Percentiles rank a stretch among this genome's conserved stretches.
Evolutionary conservation across 768 basidiomycete genomes (phyloP).

Genomic region (Suillus paluster): DNA sequence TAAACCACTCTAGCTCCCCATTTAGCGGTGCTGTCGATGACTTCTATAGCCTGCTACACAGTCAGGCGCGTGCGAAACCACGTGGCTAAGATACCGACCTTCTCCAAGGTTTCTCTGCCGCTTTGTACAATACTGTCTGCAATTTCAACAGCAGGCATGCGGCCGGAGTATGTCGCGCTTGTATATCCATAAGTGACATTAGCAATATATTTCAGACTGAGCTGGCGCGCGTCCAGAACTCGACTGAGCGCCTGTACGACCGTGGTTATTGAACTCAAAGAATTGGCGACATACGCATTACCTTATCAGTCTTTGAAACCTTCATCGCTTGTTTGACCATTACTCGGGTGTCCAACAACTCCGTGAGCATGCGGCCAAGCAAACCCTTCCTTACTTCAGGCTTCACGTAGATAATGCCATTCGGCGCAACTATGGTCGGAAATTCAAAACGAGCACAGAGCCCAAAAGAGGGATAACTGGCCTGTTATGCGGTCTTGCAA

Average conservation of each 20-base stretch:
- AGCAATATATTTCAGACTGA: slow-evolving; percentile 91
- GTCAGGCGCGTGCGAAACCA: slow-evolving; percentile 1
- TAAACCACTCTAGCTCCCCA: slow-evolving; percentile 97
- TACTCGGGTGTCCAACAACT: slow-evolving; percentile 91
- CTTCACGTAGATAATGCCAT: slow-evolving; percentile 95
- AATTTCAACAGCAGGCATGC: slow-evolving; percentile 98
- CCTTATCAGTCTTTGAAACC: slow-evolving; percentile 73
- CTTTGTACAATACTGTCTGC: slow-evolving; percentile 98
- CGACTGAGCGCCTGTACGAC: slow-evolving; percentile 63
- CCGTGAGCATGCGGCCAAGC: slow-evolving; percentile 88
- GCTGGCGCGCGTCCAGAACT: slow-evolving; percentile 88
- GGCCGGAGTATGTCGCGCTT: slow-evolving; percentile 89
- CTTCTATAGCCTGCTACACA: slow-evolving; percentile 70
- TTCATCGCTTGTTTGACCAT: slow-evolving; percentile 99
- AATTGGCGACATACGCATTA: slow-evolving; percentile 29
- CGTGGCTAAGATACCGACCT: slow-evolving; percentile 49
- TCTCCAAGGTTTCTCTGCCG: slow-evolving; percentile 93
- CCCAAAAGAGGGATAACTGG: slow-evolving; percentile 35
- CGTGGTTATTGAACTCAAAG: slow-evolving; percentile 12
- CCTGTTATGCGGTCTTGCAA: slow-evolving; percentile 80
- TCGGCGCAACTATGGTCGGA: slow-evolving; percentile 76
- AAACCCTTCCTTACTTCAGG: slow-evolving; percentile 81
- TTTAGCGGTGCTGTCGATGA: slow-evolving; percentile 74
- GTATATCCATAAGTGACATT: slow-evolving; percentile 98
- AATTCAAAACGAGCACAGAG: neutral